Evolutionary conservation across 768 basidiomycete species (phyloP), one percentile per base, ranked within the genome.

Genomic region (Tylopilus intermedius): DNA sequence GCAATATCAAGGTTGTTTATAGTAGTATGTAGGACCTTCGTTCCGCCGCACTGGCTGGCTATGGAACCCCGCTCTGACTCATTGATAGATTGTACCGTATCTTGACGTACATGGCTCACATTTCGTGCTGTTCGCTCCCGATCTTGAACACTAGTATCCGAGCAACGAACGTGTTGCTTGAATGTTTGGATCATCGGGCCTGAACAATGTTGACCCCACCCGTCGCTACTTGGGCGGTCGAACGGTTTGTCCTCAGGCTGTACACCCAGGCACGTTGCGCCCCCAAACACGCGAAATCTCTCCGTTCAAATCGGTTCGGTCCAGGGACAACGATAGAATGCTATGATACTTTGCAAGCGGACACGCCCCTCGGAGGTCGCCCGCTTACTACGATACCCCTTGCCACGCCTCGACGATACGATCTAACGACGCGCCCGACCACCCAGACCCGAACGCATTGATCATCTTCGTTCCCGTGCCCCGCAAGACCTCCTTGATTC

Each of bases 401-500:
- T 63, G 65, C 88, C 87, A 90, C 2, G 75, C 73, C 4, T 72
- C 72, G 29, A 88, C 72, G 27, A 89, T 74, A 52, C 88, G 84
- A 58, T 86, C 81, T 53, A 90, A 62, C 5, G 82, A 84, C 49
- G 79, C 73, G 11, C 81, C 76, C n/a, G 81, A 79, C 88, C 88
- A 90, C 8, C 86, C 88, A 0, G 82, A 79, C 4, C 83, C 86
- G 24, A 86, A 67, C 10, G 79, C 76, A 5, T 83, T 82, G 21
- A 81, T 82, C 78, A 89, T 79, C 62, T 90, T 93, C 0, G 82
- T 81, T 2, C 94, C 94, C 0, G 94, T 88, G 0, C 83, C 81
- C 62, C 92, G 88, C 55, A 96, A 65, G 8, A 96, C 91, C 63
- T 94, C 88, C 60, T 82, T 85, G 56, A 98, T 92, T 0, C 84